Evolutionary conservation across 768 basidiomycete species (phyloP).

Genomic region (Dacryopinax primogenitus): DNA sequence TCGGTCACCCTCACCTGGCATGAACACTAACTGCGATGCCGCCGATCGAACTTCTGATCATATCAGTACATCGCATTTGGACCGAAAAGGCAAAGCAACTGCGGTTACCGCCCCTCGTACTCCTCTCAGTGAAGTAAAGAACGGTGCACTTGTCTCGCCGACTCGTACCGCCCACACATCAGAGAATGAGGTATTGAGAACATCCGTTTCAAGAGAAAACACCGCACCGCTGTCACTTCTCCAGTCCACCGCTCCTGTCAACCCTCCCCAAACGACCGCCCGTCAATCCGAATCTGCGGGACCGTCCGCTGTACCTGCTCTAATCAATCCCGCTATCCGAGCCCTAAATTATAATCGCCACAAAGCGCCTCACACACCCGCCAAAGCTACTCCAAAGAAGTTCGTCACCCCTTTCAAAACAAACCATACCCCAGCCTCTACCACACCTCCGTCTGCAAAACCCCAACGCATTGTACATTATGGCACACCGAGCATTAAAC

Average conservation of each 20-base stretch:
- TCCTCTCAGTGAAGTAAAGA: neutral
- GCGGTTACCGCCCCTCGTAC: neutral
- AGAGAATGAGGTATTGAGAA: too few relatives aligned
- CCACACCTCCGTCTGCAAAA: neutral
- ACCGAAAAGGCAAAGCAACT: neutral
- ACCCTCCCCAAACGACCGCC: too few relatives aligned
- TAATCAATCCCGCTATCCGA: neutral
- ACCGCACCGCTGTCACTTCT: too few relatives aligned
- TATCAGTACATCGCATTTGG: neutral
- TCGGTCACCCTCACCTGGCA: neutral
- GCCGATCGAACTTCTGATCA: neutral
- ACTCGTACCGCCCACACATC: neutral
- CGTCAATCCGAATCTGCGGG: neutral
- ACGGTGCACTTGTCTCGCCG: neutral
- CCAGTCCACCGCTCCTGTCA: too few relatives aligned
- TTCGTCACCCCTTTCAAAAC: neutral
- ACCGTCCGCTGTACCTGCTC: neutral
- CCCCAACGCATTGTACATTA: neutral
- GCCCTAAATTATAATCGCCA: neutral
- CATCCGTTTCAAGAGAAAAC: too few relatives aligned
- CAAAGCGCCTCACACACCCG: neutral
- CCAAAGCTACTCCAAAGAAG: neutral
- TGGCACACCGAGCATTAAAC: neutral
- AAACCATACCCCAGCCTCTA: neutral
- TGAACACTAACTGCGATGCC: neutral